Evolutionary conservation across 345 rosid species (phyloP).

Genomic region (Balakata baccata): DNA sequence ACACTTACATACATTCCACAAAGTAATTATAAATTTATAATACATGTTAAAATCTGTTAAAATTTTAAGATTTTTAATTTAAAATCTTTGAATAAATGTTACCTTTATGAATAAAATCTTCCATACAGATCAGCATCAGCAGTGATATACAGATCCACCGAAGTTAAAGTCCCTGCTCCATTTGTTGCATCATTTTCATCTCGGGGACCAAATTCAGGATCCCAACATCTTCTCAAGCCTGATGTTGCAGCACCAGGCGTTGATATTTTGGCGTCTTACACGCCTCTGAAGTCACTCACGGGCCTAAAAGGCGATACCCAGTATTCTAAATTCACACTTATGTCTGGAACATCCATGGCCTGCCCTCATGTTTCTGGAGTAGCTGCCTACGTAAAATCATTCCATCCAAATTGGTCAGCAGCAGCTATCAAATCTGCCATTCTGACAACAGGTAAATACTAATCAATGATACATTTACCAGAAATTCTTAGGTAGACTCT

Average conservation of each 20-base stretch:
- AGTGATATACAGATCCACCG: conserved; percentile 50
- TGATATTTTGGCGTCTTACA: conserved; percentile 79
- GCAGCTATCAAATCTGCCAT: conserved; percentile 90
- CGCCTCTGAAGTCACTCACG: conserved; percentile 68
- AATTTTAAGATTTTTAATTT: background rate
- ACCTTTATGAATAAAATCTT: background rate
- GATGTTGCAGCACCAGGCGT: conserved; percentile 87
- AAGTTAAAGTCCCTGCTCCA: conserved; percentile 62
- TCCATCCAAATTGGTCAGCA: conserved; percentile 74
- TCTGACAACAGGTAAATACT: conserved; percentile 64
- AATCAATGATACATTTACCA: background rate
- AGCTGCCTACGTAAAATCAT: conserved; percentile 87
- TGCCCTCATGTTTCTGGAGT: conserved; percentile 85
- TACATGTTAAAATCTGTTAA: background rate
- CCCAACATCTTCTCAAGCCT: conserved; percentile 76
- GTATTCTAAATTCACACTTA: conserved; percentile 57
- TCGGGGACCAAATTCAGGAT: conserved; percentile 83
- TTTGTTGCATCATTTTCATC: conserved; percentile 84
- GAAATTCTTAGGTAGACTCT: no score
- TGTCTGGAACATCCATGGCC: conserved; percentile 96
- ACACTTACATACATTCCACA: conserved; percentile 59
- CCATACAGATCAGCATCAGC: conserved; percentile 66
- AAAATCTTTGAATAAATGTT: background rate
- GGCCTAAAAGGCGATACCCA: conserved; percentile 82
- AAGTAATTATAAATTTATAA: conserved; percentile 32